Base-by-base conservation (phyloP, 805 yeast genomes). In the Tetrapisispora taiwanensis region DNA sequence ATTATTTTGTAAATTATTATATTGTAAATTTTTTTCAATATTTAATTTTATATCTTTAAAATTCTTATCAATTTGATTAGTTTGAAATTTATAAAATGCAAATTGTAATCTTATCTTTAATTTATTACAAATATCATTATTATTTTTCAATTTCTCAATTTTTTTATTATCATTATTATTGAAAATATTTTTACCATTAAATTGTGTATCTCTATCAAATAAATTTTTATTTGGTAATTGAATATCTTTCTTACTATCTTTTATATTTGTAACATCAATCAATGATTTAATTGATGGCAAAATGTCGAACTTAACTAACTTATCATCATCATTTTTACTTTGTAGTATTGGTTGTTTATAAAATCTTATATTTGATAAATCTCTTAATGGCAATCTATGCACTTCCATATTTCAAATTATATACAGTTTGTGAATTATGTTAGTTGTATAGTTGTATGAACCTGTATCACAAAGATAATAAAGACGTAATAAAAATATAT, bases 31-130 rank as follows among this genome's bases (percentile, higher is more conserved):
- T n/a, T 13, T 30, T 24, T 39, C 22, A 15, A 34, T 19, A 7
- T 9, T 20, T 19, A 14, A 33, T 33, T 52, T 50, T 15, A 52
- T 33, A 18, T 52, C 54, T 27, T 46, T 43, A 33, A 52, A 53
- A 28, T 52, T 54, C n/a, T 52, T 28, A 30, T 55, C 53, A 17
- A 51, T 60, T 53, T 75, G 79, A 49, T 73, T 68, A 1, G 79
- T 74, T 44, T 66, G 66, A 36, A 70, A 69, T 52, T 75, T 76
- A 56, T 69, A 75, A 51, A 72, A 72, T 2, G 81, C 81, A 40
- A 75, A 53, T 50, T 72, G 72, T 20, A 76, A 58, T 49, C 77
- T 68, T 46, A 70, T 59, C 50, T 71, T 70, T 46, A 76, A 63
- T 50, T 64, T 66, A 40, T 71, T 48, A 6, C 60, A 50, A 1